Evolutionary conservation across 305 asterid species (phyloP).

Genomic region (Solanum hybrid): DNA sequence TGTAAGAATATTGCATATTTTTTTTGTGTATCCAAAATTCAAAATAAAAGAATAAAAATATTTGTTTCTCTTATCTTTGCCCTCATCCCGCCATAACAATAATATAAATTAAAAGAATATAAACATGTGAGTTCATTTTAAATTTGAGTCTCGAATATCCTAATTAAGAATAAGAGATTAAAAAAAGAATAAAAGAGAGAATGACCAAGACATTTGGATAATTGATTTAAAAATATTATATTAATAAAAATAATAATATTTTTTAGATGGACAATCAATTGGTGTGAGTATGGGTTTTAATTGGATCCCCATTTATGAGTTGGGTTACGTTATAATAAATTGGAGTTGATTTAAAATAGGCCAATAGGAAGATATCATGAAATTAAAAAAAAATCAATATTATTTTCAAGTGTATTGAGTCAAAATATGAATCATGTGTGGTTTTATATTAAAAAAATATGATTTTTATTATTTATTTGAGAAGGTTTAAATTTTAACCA

Average conservation of each 20-base stretch:
- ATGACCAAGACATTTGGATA: neutral
- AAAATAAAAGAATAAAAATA: too few relatives aligned
- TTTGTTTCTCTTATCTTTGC: neutral
- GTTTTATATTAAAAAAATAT: too few relatives aligned
- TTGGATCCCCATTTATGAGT: neutral
- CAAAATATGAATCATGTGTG: neutral
- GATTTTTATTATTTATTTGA: neutral
- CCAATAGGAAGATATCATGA: neutral
- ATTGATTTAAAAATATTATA: too few relatives aligned
- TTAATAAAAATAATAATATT: too few relatives aligned
- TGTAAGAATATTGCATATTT: neutral
- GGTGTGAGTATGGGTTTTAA: neutral
- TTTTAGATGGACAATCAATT: neutral
- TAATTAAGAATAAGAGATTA: neutral
- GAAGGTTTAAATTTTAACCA: neutral
- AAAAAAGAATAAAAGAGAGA: neutral
- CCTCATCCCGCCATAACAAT: neutral
- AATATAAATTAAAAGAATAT: too few relatives aligned
- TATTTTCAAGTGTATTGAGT: too few relatives aligned
- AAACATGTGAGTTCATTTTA: neutral
- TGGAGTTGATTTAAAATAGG: neutral
- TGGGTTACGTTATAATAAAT: neutral
- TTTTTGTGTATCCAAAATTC: neutral
- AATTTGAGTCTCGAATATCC: neutral
- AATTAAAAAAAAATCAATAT: too few relatives aligned